These are phyloP conservation scores for Pyrenophora graminea DNA, from an alignment of 2,329 filamentous ascomycete species.

Conservation along the genomic window DNA sequence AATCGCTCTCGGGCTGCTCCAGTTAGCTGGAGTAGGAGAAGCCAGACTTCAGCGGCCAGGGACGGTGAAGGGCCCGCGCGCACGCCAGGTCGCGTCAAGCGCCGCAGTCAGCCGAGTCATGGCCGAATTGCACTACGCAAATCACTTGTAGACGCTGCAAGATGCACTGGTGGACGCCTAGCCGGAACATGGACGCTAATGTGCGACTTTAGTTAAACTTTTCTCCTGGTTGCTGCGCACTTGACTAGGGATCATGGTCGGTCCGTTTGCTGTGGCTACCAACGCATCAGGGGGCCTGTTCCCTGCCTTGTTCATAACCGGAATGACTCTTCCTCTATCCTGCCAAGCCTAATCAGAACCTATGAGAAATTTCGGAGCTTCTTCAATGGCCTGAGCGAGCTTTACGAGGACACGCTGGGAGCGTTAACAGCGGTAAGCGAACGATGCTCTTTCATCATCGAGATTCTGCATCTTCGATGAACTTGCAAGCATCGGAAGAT, in stretches of 20 bases:
- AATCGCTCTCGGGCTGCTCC: slow-evolving; percentile 33
- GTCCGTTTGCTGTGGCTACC: slow-evolving; percentile 27
- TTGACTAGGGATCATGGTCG: slow-evolving; percentile 25
- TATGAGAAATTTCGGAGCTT: slow-evolving; percentile 23
- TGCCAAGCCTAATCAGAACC: slow-evolving; percentile 22
- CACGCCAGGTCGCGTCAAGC: slow-evolving; percentile 29
- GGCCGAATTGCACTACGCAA: slow-evolving; percentile 32
- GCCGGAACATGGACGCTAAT: slow-evolving; percentile 30
- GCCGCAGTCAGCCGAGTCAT: slow-evolving; percentile 34
- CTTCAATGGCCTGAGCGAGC: slow-evolving; percentile 18
- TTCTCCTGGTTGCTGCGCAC: slow-evolving; percentile 21
- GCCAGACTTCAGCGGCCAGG: slow-evolving; percentile 21
- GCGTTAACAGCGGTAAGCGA: slow-evolving; percentile 13
- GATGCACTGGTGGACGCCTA: slow-evolving; percentile 19
- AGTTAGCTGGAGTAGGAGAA: slow-evolving; percentile 36
- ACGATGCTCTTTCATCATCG: slow-evolving; percentile 29
- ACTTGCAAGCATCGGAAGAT: slow-evolving; percentile 26
- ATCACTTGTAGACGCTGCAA: slow-evolving; percentile 21
- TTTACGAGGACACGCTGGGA: slow-evolving; percentile 5
- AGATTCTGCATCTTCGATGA: slow-evolving; percentile 18
- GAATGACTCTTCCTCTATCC: slow-evolving; percentile 20
- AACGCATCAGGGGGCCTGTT: slow-evolving; percentile 15
- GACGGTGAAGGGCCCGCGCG: slow-evolving; percentile 17
- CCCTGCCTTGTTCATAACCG: slow-evolving; percentile 22
- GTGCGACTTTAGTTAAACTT: slow-evolving; percentile 35